These are phyloP conservation scores for Orbilia blumenaviensis DNA, from an alignment of 2,329 filamentous ascomycete species.

Conservation along the genomic window DNA sequence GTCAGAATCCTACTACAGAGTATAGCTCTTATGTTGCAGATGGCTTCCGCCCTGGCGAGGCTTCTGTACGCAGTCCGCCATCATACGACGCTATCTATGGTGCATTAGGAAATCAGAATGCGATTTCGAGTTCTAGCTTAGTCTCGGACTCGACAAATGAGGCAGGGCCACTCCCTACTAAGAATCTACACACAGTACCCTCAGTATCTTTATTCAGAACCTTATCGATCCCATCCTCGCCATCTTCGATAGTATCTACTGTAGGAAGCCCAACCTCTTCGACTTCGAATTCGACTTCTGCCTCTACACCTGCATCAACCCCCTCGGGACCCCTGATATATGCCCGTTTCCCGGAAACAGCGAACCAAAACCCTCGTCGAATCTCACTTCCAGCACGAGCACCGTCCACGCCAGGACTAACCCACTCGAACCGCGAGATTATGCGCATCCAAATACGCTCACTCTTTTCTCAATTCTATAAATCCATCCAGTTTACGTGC, in stretches of 20 bases:
- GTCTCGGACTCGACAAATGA: not conserved
- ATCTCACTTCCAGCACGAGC: slow-evolving; percentile 30
- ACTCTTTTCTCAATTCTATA: slow-evolving; percentile 45
- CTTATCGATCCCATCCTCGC: slow-evolving; percentile 21
- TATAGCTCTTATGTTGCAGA: slow-evolving; percentile 31
- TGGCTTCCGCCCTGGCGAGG: slow-evolving; percentile 36
- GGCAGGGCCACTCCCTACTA: slow-evolving; percentile 26
- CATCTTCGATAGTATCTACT: not conserved
- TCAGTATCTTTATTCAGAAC: slow-evolving; percentile 43
- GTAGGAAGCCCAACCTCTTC: not conserved
- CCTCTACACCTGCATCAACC: not conserved
- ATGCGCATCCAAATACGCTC: slow-evolving; percentile 31
- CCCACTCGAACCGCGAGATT: slow-evolving; percentile 33
- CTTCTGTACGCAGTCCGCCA: slow-evolving; percentile 21
- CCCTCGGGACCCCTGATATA: slow-evolving; percentile 28
- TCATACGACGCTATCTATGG: slow-evolving; percentile 48
- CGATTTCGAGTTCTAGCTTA: not conserved
- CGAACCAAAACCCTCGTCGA: slow-evolving; percentile 30
- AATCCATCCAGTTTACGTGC: slow-evolving; percentile 43
- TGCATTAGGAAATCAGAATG: slow-evolving; percentile 7
- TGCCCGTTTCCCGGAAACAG: slow-evolving; percentile 35
- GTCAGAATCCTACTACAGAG: not conserved
- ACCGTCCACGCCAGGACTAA: slow-evolving; percentile 40
- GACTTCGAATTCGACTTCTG: not conserved
- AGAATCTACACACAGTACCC: slow-evolving; percentile 37